Conservation (phyloP, 1,284 basidiomycete species). For the Cryptococcus sp. region DNA sequence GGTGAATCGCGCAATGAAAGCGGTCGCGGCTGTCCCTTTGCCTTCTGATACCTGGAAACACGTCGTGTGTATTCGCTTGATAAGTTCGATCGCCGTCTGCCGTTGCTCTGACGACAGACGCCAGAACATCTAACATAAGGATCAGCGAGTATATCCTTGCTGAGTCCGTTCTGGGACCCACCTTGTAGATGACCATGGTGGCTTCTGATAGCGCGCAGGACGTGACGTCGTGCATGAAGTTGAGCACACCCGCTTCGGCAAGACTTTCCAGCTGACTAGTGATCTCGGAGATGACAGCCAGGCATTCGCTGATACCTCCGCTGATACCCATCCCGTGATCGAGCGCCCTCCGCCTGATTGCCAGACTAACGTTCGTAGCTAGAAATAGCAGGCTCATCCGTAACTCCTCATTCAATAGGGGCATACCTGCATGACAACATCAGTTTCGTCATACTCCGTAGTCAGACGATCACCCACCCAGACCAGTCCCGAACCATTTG, state of each 20-base stretch:
- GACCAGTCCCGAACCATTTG: not conserved
- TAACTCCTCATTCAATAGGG: not conserved
- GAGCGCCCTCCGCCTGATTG: not conserved
- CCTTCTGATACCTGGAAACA: slow-evolving; percentile 21
- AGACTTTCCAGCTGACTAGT: slow-evolving; percentile 23
- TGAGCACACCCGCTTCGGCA: slow-evolving; percentile 20
- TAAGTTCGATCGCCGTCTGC: slow-evolving; percentile 16
- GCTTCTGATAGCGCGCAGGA: slow-evolving; percentile 19
- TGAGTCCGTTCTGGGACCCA: not conserved
- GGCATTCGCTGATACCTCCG: slow-evolving; percentile 9
- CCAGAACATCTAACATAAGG: slow-evolving; percentile 14
- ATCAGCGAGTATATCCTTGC: not conserved
- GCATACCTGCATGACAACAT: too few species aligned
- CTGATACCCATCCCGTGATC: slow-evolving; percentile 1
- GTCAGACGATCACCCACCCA: not conserved
- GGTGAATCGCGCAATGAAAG: slow-evolving; percentile 24
- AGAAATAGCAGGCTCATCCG: not conserved
- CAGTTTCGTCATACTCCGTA: too few species aligned
- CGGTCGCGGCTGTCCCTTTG: slow-evolving; percentile 21
- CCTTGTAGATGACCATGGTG: slow-evolving; percentile 19
- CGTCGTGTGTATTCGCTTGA: slow-evolving; percentile 22
- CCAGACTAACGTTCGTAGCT: not conserved
- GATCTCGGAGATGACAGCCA: slow-evolving; percentile 14
- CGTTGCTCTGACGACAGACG: slow-evolving; percentile 15
- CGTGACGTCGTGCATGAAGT: slow-evolving; percentile 27